A percentile compares a stretch with the other conserved stretches of the same genome.
Conservation (phyloP, 352 stramenopile species). For the Phytopythium chamaehyphon region DNA sequence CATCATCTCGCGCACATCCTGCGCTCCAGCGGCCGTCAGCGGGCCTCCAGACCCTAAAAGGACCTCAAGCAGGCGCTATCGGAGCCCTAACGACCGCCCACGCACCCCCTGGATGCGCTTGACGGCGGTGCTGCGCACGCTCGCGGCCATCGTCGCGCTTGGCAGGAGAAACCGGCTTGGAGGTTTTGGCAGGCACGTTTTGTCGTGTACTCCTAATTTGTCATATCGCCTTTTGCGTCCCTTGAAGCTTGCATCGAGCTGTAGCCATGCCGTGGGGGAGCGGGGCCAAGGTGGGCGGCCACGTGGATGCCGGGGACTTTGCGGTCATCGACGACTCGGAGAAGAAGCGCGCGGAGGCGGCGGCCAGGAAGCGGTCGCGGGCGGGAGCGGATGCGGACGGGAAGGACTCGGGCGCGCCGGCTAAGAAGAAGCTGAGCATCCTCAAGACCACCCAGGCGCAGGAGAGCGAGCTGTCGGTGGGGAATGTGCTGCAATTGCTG, state of each 20-base stretch:
- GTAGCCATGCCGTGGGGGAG: not conserved
- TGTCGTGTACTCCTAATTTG: too few relatives aligned
- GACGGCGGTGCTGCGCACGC: constrained; percentile 76
- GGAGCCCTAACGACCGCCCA: too few relatives aligned
- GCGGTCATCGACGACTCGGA: not conserved
- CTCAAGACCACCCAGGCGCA: not conserved
- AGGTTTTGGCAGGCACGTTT: too few relatives aligned
- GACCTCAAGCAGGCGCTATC: too few relatives aligned
- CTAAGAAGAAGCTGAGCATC: not conserved
- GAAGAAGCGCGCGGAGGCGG: not conserved
- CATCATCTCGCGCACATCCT: constrained; percentile 89
- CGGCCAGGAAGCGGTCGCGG: not conserved
- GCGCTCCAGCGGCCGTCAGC: not conserved
- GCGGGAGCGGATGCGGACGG: not conserved
- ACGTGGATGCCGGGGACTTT: not conserved
- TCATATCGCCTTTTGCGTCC: not conserved
- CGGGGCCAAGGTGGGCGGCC: not conserved
- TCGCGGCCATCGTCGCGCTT: constrained; percentile 25
- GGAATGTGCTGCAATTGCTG: not conserved
- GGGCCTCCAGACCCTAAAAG: too few relatives aligned
- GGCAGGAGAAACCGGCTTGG: not conserved
- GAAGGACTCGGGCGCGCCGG: not conserved
- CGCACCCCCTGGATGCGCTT: constrained; percentile 82
- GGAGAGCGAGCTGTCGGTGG: not conserved
- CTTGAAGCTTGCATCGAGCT: not conserved